Evolutionary conservation across 352 stramenopile genomes (phyloP).

Genomic region (Plasmopara halstedii): DNA sequence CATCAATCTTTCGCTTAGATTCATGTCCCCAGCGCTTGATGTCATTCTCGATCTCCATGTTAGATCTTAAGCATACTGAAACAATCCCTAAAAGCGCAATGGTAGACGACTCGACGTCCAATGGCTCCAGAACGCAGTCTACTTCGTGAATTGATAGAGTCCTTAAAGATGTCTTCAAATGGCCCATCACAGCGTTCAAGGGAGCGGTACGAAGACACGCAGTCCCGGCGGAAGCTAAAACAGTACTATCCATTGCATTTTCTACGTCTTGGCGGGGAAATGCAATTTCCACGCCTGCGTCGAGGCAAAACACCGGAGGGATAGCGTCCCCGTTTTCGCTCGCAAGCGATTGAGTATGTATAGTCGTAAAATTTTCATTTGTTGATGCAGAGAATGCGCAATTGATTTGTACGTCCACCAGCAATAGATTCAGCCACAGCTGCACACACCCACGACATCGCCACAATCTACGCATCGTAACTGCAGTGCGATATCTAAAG

Average conservation of each 20-base stretch:
- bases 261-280: conserved; percentile 25
- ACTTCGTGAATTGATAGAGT: conserved; percentile 31
- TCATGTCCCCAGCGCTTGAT: conserved; percentile 19
- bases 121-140: conserved; percentile 33
- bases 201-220: conserved; percentile 30
- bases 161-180: conserved; percentile 29
- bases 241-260: conserved; percentile 11
- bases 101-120: conserved; percentile 20
- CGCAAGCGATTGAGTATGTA: conserved; percentile 3
- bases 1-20: conserved; percentile 19
- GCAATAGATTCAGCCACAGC: background rate
- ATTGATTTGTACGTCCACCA: background rate
- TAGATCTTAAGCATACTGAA: conserved; percentile 38
- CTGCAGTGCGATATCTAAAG: background rate
- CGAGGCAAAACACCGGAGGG: conserved; percentile 31
- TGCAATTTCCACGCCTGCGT: conserved; percentile 37
- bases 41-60: conserved; percentile 27
- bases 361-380: background rate
- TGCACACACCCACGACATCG: background rate
- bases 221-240: conserved; percentile 2
- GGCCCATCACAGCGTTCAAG: conserved; percentile 25
- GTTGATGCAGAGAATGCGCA: background rate
- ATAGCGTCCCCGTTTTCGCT: conserved; percentile 6
- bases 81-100: conserved; percentile 27
- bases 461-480: conserved; percentile 6